Base-by-base conservation (phyloP, 371 early-diverging fungal genomes). In the Syncephalis plumigaleata region DNA sequence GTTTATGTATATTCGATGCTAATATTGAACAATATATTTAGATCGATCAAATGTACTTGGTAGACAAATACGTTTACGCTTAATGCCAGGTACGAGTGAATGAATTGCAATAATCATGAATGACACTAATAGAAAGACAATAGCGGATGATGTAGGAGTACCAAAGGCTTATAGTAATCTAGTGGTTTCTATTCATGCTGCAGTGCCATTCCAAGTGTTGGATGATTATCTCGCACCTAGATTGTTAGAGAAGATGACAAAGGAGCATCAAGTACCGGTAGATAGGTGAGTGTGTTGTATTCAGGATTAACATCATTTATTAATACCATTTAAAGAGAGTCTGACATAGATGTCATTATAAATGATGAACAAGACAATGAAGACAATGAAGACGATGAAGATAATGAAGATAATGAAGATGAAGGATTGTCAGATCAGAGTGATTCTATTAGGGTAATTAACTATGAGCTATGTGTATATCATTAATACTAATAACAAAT, bases 171-270 rank as follows among this genome's bases (percentile, higher is more conserved):
- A 66, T 44, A 65, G 69, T 38, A 67, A 71, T 45, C 37, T 75
- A 26, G 66, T 81, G 26, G 78, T 90, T 1, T 79, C 81, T 4
- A 79, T 88, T 11, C 88, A 90, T 60, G 87, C 91, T 3, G 71
- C 88, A 3, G 84, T 86, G 2, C 79, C 85, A 0, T 83, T 86
- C 59, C 66, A 75, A 39, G 75, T 76, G 1, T 52, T 90, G 7
- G 88, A 88, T 51, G 82, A 84, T 16, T 87, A 77, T 48, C 56
- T 87, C 23, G 68, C 75, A 21, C 63, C 73, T 1, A 64, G 77
- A 0, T 54, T 83, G 42, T 51, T 44, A 31, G 31, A 31, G 11
- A 31, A 31, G 31, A 31, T 31, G 31, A 7, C 31, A 31, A n/a
- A n/a, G n/a, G n/a, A n/a, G n/a, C n/a, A n/a, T n/a, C n/a, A n/a